Conservation (phyloP, 2,329 filamentous ascomycete genomes). For the Apiospora arundinis region DNA sequence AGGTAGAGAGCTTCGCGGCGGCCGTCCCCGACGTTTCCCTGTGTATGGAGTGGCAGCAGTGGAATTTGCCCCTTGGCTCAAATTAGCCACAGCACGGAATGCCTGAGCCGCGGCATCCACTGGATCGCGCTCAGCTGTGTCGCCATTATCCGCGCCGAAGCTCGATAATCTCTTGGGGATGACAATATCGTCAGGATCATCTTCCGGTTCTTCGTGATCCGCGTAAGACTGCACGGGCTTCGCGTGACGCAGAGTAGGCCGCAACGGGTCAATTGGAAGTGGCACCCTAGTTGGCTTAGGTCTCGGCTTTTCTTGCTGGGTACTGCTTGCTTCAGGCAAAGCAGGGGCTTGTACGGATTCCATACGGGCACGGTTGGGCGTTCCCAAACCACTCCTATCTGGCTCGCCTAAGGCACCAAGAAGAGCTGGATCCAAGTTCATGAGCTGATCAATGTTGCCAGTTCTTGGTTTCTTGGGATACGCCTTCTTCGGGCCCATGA, state of each 20-base stretch:
- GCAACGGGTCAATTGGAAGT: constrained; percentile 49
- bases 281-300: constrained; percentile 32
- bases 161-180: constrained; percentile 28
- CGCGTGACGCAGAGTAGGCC: constrained; percentile 58
- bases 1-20: constrained; percentile 32
- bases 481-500: constrained; percentile 49
- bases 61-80: constrained; percentile 39
- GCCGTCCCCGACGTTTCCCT: constrained; percentile 39
- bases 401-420: constrained; percentile 43
- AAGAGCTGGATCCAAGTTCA: constrained; percentile 62
- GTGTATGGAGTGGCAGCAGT: constrained; percentile 27
- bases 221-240: constrained; percentile 59
- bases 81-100: constrained; percentile 43
- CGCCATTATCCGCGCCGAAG: constrained; percentile 27
- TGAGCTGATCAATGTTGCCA: constrained; percentile 43
- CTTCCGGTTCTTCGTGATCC: constrained; percentile 53
- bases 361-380: constrained; percentile 28
- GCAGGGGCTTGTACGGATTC: constrained; percentile 31
- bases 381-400: constrained; percentile 28
- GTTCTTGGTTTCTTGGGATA: constrained; percentile 51
- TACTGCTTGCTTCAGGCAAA: constrained; percentile 2
- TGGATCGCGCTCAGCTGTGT: constrained; percentile 18
- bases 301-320: constrained; percentile 20
- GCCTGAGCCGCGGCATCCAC: constrained; percentile 46
- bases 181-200: constrained; percentile 51